These are phyloP conservation scores for Claviceps cyperi DNA, from an alignment of 2,329 filamentous ascomycete species.

Conservation along the genomic window DNA sequence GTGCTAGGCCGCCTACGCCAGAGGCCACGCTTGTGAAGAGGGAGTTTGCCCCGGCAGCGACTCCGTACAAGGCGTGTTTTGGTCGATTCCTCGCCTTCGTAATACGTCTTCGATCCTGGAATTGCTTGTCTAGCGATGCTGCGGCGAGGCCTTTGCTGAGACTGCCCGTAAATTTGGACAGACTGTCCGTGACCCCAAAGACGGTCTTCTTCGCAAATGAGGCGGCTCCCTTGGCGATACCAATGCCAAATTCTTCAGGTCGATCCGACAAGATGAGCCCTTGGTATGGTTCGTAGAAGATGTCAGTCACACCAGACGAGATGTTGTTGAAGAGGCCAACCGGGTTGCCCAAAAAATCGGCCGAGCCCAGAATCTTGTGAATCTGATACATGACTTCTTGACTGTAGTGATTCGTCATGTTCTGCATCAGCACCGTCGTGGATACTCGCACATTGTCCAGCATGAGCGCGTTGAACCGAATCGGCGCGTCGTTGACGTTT, in stretches of 20 bases:
- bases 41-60: slow-evolving; percentile 88
- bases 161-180: slow-evolving; percentile 94
- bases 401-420: slow-evolving; percentile 87
- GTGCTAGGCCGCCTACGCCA: slow-evolving; percentile 81
- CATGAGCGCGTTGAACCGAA: slow-evolving; percentile 85
- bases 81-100: slow-evolving; percentile 83
- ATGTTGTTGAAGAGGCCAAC: slow-evolving; percentile 98
- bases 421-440: slow-evolving; percentile 66
- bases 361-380: slow-evolving; percentile 92
- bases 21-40: slow-evolving; percentile 86
- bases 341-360: slow-evolving; percentile 93
- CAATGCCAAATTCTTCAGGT: slow-evolving; percentile 86
- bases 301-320: slow-evolving; percentile 90
- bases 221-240: slow-evolving; percentile 90
- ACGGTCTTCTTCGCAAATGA: slow-evolving; percentile 98
- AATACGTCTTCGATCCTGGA: slow-evolving; percentile 91
- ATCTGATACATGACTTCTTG: slow-evolving; percentile 93
- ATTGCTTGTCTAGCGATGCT: slow-evolving; percentile 94
- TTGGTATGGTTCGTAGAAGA: slow-evolving; percentile 99
- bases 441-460: slow-evolving; percentile 92
- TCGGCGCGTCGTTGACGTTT: slow-evolving; percentile 94
- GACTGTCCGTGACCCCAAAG: slow-evolving; percentile 91
- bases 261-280: slow-evolving; percentile 91
- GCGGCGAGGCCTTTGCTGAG: slow-evolving; percentile 93
- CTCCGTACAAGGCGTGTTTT: slow-evolving; percentile 93